These are phyloP conservation scores for Termitomyces heimii DNA, from an alignment of 768 basidiomycete genomes.

Conservation along the genomic window DNA sequence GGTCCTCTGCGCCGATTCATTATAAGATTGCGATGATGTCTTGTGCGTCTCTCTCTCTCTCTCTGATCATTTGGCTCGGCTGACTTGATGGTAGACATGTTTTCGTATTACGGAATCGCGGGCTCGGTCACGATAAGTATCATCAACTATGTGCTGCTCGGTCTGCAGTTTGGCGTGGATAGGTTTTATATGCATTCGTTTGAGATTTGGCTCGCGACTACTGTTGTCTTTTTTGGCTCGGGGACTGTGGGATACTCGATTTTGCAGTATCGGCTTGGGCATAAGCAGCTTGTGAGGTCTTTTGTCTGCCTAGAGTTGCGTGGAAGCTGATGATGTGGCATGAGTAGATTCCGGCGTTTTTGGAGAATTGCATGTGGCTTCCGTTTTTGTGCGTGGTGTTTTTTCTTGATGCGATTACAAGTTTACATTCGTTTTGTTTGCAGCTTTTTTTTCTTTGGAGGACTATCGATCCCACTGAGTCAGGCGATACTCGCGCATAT, in stretches of 20 bases:
- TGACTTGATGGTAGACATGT: constrained; percentile 34
- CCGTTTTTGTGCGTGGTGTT: constrained; percentile 62
- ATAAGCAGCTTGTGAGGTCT: constrained; percentile 39
- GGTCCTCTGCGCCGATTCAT: constrained; percentile 70
- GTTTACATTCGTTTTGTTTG: background rate
- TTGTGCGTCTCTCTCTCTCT: constrained; percentile 31
- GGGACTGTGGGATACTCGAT: constrained; percentile 70
- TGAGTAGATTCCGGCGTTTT: constrained; percentile 37
- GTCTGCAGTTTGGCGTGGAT: constrained; percentile 68
- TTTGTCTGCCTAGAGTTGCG: background rate
- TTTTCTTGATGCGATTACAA: background rate
- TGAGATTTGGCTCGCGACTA: constrained; percentile 75
- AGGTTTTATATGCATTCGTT: constrained; percentile 75
- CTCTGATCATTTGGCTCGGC: too few relatives aligned
- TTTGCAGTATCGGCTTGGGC: constrained; percentile 67
- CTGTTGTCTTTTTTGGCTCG: constrained; percentile 71
- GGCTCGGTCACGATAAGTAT: constrained; percentile 59
- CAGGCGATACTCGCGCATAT: constrained; percentile 66
- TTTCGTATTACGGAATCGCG: constrained; percentile 62
- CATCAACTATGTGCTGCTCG: constrained; percentile 72
- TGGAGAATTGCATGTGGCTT: constrained; percentile 60
- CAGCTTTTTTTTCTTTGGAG: constrained; percentile 78
- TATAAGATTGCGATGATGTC: constrained; percentile 80
- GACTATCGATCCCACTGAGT: constrained; percentile 63
- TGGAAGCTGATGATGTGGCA: too few relatives aligned